Base-by-base conservation (phyloP, 129 eudicot species). In the Chrysanthemum seticuspe region DNA sequence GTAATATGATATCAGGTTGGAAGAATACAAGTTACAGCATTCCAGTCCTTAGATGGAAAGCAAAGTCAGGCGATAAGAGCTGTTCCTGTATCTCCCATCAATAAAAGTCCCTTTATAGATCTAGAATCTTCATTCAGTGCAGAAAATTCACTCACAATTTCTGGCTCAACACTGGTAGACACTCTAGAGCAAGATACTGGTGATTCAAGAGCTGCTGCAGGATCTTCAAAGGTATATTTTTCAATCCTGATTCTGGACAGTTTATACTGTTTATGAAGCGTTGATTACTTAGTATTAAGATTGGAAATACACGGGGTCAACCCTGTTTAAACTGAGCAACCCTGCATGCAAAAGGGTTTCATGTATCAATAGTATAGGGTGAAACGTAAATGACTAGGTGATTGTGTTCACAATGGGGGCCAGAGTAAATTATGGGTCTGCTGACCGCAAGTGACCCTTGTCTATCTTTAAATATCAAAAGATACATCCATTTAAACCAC, bases 21-120 rank as follows among this genome's bases (percentile, higher is more conserved):
- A 68, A 91, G 97, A 83, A 88, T 95, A 63, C 99, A 95, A 86
- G 99, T 95, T 65, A 88, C 84, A 58, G 99, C 99, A 58, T 95
- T 95, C 79, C 99, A 95, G 80, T 95, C 99, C 45, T 70, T 83
- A 69, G 99, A 90, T 77, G 97, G 99, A 74, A 91, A 88, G 78
- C 96, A 88, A 68, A 86, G 76, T 58, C 83, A 81, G 61, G 57
- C 40, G 54, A 59, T 80, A 47, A 82, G 77, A 78, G 83, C 96
- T 47, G 78, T 87, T 68, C 65, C 93, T 72, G 31, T 76, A 40
- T 74, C 96, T 73, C 91, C 93, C 68, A 79, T 74, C 14, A 74
- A 75, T 59, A 83, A 56, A 71, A 76, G 79, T 70, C 47, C 90
- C 44, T 73, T 88, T 44, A 83, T 95, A 82, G 94, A 95, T 67